Percentiles rank a stretch among this genome's conserved stretches.
Conservation (phyloP, 2,329 filamentous ascomycete genomes). For the Microsporum canis region DNA sequence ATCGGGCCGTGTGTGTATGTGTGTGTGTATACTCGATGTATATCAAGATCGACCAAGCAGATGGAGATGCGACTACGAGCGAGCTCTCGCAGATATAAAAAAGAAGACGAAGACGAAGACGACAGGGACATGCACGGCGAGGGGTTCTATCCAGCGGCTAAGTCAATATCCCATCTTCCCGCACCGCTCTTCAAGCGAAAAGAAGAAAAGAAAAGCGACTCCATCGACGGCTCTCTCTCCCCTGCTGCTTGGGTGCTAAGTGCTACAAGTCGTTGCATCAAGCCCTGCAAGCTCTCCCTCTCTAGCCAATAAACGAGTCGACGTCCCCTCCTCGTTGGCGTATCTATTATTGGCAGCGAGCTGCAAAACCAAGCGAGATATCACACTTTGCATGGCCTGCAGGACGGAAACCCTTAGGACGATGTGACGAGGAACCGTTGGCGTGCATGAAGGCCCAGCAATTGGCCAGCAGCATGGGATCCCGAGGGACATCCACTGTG, state of each 20-base stretch:
- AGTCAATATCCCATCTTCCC: neutral
- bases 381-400: slow-evolving; percentile 1
- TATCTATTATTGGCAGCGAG: slow-evolving; percentile 1
- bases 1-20: no score
- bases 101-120: no score
- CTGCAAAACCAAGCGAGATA: neutral
- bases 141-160: neutral
- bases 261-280: neutral
- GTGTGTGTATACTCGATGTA: no score
- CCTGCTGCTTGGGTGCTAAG: neutral
- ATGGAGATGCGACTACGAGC: no score
- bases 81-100: no score
- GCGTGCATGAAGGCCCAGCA: neutral
- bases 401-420: neutral
- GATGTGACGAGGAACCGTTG: slow-evolving; percentile 2
- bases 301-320: neutral
- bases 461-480: slow-evolving; percentile 1
- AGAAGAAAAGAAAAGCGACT: no score
- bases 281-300: neutral
- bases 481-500: neutral
- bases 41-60: no score
- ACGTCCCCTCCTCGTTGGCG: neutral
- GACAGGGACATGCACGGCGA: neutral
- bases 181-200: neutral
- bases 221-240: neutral